Base-by-base conservation (phyloP, 305 asterid species). In the Salvia sclarea region DNA sequence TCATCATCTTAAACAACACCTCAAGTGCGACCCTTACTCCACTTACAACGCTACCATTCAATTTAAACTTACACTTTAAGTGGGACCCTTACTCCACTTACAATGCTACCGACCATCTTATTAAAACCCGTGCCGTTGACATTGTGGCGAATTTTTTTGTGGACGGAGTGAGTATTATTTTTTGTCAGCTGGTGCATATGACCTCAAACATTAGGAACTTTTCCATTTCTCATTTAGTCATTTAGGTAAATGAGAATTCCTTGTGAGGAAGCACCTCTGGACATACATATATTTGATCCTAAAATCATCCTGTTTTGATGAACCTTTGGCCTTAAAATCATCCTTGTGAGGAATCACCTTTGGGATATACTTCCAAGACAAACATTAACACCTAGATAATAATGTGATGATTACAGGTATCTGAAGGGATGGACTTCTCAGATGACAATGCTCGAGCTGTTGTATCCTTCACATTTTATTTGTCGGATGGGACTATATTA, bases 351-450 rank as follows among this genome's bases (percentile, higher is more conserved):
- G 11, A 33, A 33, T 33, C 8, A 1, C 54, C 17, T 50, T 35
- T 61, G 48, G 31, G 53, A 28, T 18, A 35, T 66, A 50, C n/a
- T 61, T 49, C 7, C 22, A 12, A 57, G 44, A 24, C 11, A 14
- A 60, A 22, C 65, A 22, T 77, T 68, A 33, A 45, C 54, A 71
- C 24, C 66, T 61, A 45, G 49, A 43, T n/a, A n/a, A n/a, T n/a
- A n/a, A n/a, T 62, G 6, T 64, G 44, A 44, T 61, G 61, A 70
- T 47, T 85, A 82, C 85, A 94, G 99, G 95, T 89, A 69, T 91
- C 99, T 54, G 99, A 94, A 91, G 99, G 99, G 76, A 85, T 94
- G 75, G 99, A 94, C 80, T 94, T 94, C 85, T 81, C 99, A 28
- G 97, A 94, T 75, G 97, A 94, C 73, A 87, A 89, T 81, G 99